Percentiles rank a stretch among this genome's conserved stretches.
Evolutionary conservation across 1,284 basidiomycete species (phyloP).

Genomic region (Cronartium quercuum): DNA sequence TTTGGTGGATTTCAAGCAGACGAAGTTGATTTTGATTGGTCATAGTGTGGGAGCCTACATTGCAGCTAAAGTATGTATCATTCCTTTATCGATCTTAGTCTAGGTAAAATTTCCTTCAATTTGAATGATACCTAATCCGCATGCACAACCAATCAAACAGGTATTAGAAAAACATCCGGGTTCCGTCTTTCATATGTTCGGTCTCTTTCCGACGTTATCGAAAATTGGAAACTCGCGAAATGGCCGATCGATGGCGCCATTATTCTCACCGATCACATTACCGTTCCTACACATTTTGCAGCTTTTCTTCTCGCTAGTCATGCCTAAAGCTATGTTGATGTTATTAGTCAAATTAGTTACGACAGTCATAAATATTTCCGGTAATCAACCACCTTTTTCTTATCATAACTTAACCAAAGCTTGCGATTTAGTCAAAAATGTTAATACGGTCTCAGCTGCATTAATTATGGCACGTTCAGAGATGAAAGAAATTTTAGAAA

Average conservation of each 20-base stretch:
- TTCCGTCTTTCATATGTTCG: conserved; percentile 11
- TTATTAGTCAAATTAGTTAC: background rate
- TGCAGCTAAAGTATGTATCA: conserved; percentile 20
- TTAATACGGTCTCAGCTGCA: conserved; percentile 9
- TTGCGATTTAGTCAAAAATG: conserved; percentile 4
- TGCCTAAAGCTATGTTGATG: background rate
- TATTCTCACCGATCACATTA: conserved; percentile 30
- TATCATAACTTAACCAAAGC: background rate
- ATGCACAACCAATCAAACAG: no score
- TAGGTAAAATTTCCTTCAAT: no score
- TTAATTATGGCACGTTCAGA: conserved; percentile 34
- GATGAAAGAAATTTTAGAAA: conserved; percentile 23
- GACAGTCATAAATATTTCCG: background rate
- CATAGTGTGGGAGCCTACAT: conserved; percentile 34
- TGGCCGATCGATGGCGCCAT: conserved; percentile 5
- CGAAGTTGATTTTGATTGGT: conserved; percentile 24
- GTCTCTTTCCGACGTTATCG: conserved; percentile 31
- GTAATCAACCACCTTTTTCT: background rate
- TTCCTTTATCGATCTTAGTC: no score
- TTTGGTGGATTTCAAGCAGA: background rate
- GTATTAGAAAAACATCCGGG: conserved; percentile 28
- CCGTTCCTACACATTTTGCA: conserved; percentile 14
- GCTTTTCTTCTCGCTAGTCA: background rate
- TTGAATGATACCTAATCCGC: no score
- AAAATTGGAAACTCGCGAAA: conserved; percentile 25